phyloP scores from a whole-genome alignment of 805 yeast genomes.

The Pichia scutulata region DNA sequence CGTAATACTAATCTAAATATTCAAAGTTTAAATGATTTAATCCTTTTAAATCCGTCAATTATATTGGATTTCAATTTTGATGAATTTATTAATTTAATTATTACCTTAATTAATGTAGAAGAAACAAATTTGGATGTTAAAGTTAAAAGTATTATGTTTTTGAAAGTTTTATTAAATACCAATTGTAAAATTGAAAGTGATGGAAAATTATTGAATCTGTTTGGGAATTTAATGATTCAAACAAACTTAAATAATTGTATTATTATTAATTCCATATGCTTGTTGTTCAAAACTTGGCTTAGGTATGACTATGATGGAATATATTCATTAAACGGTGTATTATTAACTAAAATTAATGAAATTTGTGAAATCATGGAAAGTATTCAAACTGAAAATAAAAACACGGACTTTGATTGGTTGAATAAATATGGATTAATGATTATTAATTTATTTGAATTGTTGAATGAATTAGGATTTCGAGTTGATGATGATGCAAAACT shows the following conservation, averaged over 20 bases:
- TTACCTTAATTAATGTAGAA: not conserved
- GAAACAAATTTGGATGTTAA: not conserved
- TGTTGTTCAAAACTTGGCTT: conserved; percentile 2
- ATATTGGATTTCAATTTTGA: not conserved
- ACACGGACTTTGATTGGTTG: conserved; percentile 1
- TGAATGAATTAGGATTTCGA: not conserved
- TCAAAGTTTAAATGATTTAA: not conserved
- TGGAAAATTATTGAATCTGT: not conserved
- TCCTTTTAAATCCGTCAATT: not conserved
- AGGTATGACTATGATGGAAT: conserved; percentile 4
- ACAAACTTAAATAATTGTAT: not conserved
- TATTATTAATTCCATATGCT: not conserved
- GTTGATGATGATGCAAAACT: not conserved
- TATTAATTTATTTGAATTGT: not conserved
- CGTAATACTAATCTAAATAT: not conserved
- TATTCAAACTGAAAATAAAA: not conserved
- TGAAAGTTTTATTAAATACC: not conserved
- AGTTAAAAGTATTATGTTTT: not conserved
- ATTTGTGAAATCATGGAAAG: not conserved
- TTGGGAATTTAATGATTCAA: not conserved
- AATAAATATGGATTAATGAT: not conserved
- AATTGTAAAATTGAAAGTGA: not conserved
- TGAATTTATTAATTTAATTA: not conserved
- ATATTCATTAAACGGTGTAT: not conserved
- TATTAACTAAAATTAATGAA: conserved; percentile 2